Evolutionary conservation across 495 filamentous ascomycete species (phyloP), one percentile per base, ranked within the genome.

Genomic region (Neurospora sp.): DNA sequence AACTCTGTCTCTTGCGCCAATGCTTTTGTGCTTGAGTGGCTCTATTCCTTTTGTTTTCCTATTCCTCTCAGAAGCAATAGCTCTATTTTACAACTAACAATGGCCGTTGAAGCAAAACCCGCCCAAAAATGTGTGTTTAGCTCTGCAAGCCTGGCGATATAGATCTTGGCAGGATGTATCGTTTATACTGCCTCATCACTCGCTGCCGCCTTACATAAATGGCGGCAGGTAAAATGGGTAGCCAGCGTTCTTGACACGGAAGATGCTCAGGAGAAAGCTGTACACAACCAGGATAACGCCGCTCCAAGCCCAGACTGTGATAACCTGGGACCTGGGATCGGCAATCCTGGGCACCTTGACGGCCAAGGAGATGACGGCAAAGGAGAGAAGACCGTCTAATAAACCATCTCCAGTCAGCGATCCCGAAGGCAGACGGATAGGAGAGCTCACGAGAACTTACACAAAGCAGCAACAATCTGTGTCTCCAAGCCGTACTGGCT

Each of bases 401-500:
- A 1, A 8, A 18, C 35, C 27, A 18, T 18, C 10, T 2, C 4
- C 18, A 35, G 53, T 65, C 14, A 65, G 53, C 53, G 14, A 65
- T 18, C 4, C 7, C 27, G 27, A 65, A 65, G 69, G n/a, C 70
- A 48, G 37, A 69, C 14, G 38, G 16, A 40, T 18, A 40, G 42
- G 22, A 71, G 3, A 72, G 31, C 39, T 27, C 8, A 70, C 27
- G 20, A 69, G 27, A 73, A 90, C 95, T 85, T 90, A 99, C 96
- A 99, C 74, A 98, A 92, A 20, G 93, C 93, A 76, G 94, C 96
- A 37, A 99, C 85, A 76, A 99, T 94, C 80, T 99, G 96, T 3
- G 96, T 97, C 84, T 99, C 96, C 77, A 98, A 84, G 9, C 96
- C 96, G 79, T 91, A 97, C 79, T 99, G 96, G 79, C 91, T 98